Base-by-base conservation (phyloP, 2,329 filamentous ascomycete genomes). In the Ceratocystis destructans region DNA sequence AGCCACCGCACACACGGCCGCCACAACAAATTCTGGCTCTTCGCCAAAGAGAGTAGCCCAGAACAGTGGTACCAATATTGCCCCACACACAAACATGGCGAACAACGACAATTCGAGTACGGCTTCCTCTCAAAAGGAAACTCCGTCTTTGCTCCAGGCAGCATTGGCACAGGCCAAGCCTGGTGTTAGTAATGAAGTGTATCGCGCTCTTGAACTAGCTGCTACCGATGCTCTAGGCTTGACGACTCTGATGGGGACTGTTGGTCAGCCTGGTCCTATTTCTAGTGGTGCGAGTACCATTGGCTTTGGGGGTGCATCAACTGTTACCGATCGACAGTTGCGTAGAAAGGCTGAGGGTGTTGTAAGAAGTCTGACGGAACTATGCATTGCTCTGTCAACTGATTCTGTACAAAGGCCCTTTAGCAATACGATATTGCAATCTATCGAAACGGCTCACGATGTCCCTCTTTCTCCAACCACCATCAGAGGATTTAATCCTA, bases 321-420 rank as follows among this genome's bases (percentile, higher is more conserved):
- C 79, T 0, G 76, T 86, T 10, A 87, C 89, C 0, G 93, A 99
- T 73, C 85, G 94, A 63, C 90, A 96, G 73, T 80, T 96, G 17
- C 85, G 91, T 62, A 85, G 93, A 69, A 96, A 96, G 75, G 90
- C 90, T 33, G 93, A 99, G 73, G 91, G 88, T 72, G 85, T 99
- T 73, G 97, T 94, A 74, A 87, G 93, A 65, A 94, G 89, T 72
- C 77, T 99, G 70, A 97, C 93, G 0, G 94, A 99, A 75, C 80
- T 99, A 5, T 96, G 90, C 73, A 83, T 99, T 66, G 89, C 91
- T 0, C 78, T 99, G 65, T 86, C 86, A 37, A 88, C 89, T 69
- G 83, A 84, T 50, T 73, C 73, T 2, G 72, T 73, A 17, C 64
- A 64, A n/a, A 57, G 70, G 6, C 68, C 72, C 3, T 63, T 70